Conservation (phyloP, 2,329 filamentous ascomycete genomes). For the Alternaria postmessia region DNA sequence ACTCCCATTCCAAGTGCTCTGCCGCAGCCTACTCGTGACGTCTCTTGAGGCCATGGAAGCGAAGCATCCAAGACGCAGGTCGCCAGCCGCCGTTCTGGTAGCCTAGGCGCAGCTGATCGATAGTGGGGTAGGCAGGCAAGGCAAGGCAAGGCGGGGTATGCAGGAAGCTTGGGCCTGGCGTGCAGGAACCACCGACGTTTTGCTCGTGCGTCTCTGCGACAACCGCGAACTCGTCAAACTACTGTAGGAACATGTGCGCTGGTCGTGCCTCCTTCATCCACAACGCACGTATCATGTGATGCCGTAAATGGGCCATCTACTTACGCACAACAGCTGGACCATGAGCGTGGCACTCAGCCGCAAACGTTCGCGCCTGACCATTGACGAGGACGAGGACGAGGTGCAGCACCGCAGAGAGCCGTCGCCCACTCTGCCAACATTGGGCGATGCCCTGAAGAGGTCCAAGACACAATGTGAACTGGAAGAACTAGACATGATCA, state of each 20-base stretch:
- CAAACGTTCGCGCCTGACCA: slow-evolving; percentile 44
- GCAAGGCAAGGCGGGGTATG: slow-evolving; percentile 18
- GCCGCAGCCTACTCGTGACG: slow-evolving; percentile 53
- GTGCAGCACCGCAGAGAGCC: slow-evolving; percentile 26
- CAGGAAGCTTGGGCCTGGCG: slow-evolving; percentile 14
- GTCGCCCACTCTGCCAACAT: slow-evolving; percentile 27
- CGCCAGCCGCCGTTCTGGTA: slow-evolving; percentile 15
- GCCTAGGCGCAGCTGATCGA: slow-evolving; percentile 23
- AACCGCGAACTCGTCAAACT: slow-evolving; percentile 22
- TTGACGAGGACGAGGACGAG: slow-evolving; percentile 39
- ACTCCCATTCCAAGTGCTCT: slow-evolving; percentile 66
- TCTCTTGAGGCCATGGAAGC: slow-evolving; percentile 37
- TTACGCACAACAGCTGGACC: slow-evolving; percentile 30
- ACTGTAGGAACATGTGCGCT: slow-evolving; percentile 12
- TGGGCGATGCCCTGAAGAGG: slow-evolving; percentile 43
- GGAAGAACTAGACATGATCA: slow-evolving; percentile 45
- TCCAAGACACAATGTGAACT: slow-evolving; percentile 48
- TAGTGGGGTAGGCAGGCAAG: slow-evolving; percentile 14
- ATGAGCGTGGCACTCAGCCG: slow-evolving; percentile 43
- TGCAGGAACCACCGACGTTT: slow-evolving; percentile 5
- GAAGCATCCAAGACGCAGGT: slow-evolving; percentile 16
- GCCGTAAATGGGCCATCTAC: slow-evolving; percentile 28
- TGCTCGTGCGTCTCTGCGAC: slow-evolving; percentile 32
- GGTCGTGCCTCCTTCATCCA: slow-evolving; percentile 11
- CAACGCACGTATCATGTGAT: slow-evolving; percentile 1